phyloP scores from a whole-genome alignment of 768 basidiomycete genomes.

The Pisolithus microcarpus region DNA sequence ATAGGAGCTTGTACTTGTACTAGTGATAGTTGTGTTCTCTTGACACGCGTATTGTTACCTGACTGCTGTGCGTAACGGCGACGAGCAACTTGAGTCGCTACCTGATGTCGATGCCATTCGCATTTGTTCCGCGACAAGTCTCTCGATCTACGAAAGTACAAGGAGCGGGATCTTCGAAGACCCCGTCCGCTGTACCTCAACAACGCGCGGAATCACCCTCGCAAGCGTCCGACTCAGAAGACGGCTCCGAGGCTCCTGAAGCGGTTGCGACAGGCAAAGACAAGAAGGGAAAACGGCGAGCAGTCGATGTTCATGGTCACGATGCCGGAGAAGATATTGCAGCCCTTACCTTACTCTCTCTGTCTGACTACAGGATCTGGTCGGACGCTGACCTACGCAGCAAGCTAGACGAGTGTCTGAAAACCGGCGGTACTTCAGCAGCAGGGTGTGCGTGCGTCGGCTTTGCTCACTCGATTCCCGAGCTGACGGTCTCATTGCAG shows the following conservation, averaged over 20 bases:
- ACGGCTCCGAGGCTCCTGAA: background rate
- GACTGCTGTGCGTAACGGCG: too few relatives aligned
- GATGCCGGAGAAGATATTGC: constrained; percentile 41
- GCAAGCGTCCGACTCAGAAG: constrained; percentile 2
- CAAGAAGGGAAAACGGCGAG: constrained; percentile 23
- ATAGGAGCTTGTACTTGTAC: background rate
- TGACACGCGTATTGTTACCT: too few relatives aligned
- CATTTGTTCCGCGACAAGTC: constrained; percentile 44
- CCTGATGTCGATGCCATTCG: constrained; percentile 26
- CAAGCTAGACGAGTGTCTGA: constrained; percentile 34
- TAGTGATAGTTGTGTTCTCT: background rate
- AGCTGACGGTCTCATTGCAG: constrained; percentile 30
- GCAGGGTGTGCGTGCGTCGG: constrained; percentile 42
- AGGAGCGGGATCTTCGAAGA: constrained; percentile 10
- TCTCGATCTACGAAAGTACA: constrained; percentile 27
- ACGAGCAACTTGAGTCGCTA: background rate
- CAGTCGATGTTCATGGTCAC: constrained; percentile 6
- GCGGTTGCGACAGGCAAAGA: constrained; percentile 1
- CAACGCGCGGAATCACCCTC: constrained; percentile 7
- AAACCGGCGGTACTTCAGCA: constrained; percentile 2
- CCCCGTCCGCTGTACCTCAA: background rate
- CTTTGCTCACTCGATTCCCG: background rate
- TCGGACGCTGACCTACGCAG: constrained; percentile 46
- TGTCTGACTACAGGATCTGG: constrained; percentile 73
- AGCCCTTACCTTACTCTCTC: constrained; percentile 45